phyloP scores from a whole-genome alignment of 2,329 filamentous ascomycete species.

The Diaporthe australafricana region DNA sequence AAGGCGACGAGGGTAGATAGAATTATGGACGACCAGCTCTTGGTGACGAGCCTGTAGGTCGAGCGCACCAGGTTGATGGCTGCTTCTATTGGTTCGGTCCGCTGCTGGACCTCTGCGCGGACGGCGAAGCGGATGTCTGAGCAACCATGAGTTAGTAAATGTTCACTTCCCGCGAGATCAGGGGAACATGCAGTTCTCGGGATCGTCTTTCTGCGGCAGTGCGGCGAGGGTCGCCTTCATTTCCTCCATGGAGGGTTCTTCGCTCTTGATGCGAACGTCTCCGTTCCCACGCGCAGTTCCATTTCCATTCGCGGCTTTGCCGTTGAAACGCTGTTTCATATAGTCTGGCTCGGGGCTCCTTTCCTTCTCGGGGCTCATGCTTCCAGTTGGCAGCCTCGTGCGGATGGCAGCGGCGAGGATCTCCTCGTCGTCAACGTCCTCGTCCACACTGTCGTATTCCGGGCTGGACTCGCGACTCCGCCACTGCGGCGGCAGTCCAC shows the following conservation, averaged over 20 bases:
- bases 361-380: slow-evolving; percentile 66
- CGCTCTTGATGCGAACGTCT: slow-evolving; percentile 36
- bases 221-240: slow-evolving; percentile 45
- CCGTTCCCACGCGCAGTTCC: slow-evolving; percentile 42
- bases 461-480: slow-evolving; percentile 46
- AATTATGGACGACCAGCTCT: slow-evolving; percentile 76
- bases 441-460: slow-evolving; percentile 49
- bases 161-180: slow-evolving; percentile 33
- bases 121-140: slow-evolving; percentile 89
- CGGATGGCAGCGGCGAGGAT: slow-evolving; percentile 64
- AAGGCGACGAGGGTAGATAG: slow-evolving; percentile 71
- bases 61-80: slow-evolving; percentile 72
- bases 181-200: slow-evolving; percentile 63
- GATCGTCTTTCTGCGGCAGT: slow-evolving; percentile 45
- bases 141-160: slow-evolving; percentile 40
- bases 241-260: slow-evolving; percentile 39
- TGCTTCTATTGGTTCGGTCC: slow-evolving; percentile 85
- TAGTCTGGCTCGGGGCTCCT: slow-evolving; percentile 59
- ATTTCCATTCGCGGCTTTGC: slow-evolving; percentile 53
- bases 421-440: slow-evolving; percentile 51
- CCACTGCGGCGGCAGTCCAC: slow-evolving; percentile 36
- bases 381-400: slow-evolving; percentile 67
- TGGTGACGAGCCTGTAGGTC: slow-evolving; percentile 70
- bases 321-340: slow-evolving; percentile 34
- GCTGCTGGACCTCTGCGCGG: slow-evolving; percentile 88